Evolutionary conservation across 148 eudicot genomes (phyloP).

Genomic region (Silene latifolia): DNA sequence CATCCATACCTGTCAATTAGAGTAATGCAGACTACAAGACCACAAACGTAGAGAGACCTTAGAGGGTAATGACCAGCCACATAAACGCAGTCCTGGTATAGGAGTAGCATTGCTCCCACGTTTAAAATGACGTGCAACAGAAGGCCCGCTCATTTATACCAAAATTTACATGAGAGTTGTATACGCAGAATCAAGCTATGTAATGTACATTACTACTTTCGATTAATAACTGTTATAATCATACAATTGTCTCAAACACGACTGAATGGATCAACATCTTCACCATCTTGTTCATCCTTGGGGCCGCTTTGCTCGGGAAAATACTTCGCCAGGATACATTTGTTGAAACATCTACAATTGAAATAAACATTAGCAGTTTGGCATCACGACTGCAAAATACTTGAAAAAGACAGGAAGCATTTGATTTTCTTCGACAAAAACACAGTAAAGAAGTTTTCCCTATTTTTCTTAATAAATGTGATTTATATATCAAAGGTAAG

Average conservation of each 20-base stretch:
- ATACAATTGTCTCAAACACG: not conserved
- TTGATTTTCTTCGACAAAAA: not conserved
- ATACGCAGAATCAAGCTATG: no score
- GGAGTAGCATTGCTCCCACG: no score
- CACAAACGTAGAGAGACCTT: no score
- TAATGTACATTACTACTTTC: no score
- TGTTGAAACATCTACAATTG: slow-evolving; percentile 51
- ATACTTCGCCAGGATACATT: slow-evolving; percentile 64
- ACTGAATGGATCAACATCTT: slow-evolving; percentile 30
- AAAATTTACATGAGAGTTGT: no score
- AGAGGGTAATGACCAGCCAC: no score
- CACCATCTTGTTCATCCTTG: slow-evolving; percentile 35
- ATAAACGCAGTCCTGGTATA: no score
- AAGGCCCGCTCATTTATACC: no score
- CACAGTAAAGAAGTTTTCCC: not conserved
- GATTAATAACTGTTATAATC: not conserved
- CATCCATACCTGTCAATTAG: no score
- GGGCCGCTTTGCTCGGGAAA: slow-evolving; percentile 43
- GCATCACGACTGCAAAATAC: not conserved
- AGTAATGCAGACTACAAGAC: no score
- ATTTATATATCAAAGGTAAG: not conserved
- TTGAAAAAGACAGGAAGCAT: not conserved
- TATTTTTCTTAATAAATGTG: no score
- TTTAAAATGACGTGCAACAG: no score
- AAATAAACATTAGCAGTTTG: not conserved